Evolutionary conservation across 306 rosid species (phyloP), one percentile per base, ranked within the genome.

Genomic region (Rosa rugosa): DNA sequence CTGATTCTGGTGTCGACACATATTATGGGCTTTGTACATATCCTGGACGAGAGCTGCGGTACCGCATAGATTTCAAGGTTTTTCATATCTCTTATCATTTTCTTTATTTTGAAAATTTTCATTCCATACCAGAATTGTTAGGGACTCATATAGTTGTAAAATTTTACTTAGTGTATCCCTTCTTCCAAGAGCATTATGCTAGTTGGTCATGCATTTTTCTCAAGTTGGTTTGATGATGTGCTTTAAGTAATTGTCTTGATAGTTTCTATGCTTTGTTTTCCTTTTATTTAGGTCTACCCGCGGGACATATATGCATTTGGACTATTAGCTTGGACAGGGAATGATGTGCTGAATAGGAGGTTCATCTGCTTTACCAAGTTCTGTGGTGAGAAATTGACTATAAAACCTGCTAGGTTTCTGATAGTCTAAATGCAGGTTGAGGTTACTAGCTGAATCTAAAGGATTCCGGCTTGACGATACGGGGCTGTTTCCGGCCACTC

Each of bases 381-480:
- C 63, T 70, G 41, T 70, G 56, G 57, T 45, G 70, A 6, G 27
- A 44, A 50, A 46, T 27, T 17, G 31, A 27, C 36, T 27, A 18
- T 34, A 76, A 34, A 6, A 11, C 40, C 23, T 18, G 11, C 2
- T 23, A 25, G 4, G 11, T 11, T 76, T 64, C 44, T 23, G 51
- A 56, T 50, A 22, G 81, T n/a, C 71, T 31, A 60, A 57, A n/a
- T 86, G 79, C 87, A 94, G 99, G 87, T 86, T 94, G 87, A 92
- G 97, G 84, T 80, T 91, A 80, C 80, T 85, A 74, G 97, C 99
- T 65, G 99, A 91, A 81, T 85, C 99, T 45, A 92, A 91, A 84
- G 99, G 97, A 79, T 94, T 92, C 72, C 86, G 89, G 82, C 93
- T 94, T 42, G 99, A 94, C 62, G 99, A 92, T 76, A 94, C 97